phyloP scores from a whole-genome alignment of 805 yeast genomes.

The Candida mattraensis region DNA sequence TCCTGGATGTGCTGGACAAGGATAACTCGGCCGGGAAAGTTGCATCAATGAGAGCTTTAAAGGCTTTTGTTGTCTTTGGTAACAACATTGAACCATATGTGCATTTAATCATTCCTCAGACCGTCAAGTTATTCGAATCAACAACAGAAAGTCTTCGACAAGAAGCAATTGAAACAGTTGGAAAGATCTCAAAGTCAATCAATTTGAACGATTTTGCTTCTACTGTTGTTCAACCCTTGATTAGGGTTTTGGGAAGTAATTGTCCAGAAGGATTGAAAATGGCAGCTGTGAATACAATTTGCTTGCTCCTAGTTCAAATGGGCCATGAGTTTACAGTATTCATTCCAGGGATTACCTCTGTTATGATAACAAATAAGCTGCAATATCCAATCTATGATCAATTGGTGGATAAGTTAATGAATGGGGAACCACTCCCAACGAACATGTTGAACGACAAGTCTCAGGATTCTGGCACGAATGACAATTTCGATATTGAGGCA shows the following conservation, averaged over 20 bases:
- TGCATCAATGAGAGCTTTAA: constrained; percentile 71
- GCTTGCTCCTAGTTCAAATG: constrained; percentile 75
- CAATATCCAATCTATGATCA: constrained; percentile 78
- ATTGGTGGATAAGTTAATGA: constrained; percentile 70
- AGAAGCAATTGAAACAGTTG: constrained; percentile 80
- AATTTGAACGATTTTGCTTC: constrained; percentile 85
- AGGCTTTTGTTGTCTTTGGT: constrained; percentile 84
- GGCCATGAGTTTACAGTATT: constrained; percentile 83
- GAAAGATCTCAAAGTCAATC: constrained; percentile 72
- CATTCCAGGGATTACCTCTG: constrained; percentile 76
- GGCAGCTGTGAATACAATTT: constrained; percentile 74
- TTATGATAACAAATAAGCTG: constrained; percentile 58
- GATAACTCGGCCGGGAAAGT: constrained; percentile 61
- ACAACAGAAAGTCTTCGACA: constrained; percentile 60
- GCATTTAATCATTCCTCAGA: constrained; percentile 82
- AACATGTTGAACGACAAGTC: constrained; percentile 69
- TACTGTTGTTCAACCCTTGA: constrained; percentile 81
- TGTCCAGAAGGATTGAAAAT: constrained; percentile 55
- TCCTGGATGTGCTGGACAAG: constrained; percentile 73
- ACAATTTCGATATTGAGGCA: constrained; percentile 61
- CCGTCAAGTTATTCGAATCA: constrained; percentile 77
- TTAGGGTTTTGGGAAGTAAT: constrained; percentile 55
- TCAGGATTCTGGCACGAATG: constrained; percentile 38
- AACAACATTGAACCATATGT: constrained; percentile 84
- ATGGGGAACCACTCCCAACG: constrained; percentile 85